phyloP scores from a whole-genome alignment of 805 yeast genomes.

The Saccharomyces kudriavzevii region DNA sequence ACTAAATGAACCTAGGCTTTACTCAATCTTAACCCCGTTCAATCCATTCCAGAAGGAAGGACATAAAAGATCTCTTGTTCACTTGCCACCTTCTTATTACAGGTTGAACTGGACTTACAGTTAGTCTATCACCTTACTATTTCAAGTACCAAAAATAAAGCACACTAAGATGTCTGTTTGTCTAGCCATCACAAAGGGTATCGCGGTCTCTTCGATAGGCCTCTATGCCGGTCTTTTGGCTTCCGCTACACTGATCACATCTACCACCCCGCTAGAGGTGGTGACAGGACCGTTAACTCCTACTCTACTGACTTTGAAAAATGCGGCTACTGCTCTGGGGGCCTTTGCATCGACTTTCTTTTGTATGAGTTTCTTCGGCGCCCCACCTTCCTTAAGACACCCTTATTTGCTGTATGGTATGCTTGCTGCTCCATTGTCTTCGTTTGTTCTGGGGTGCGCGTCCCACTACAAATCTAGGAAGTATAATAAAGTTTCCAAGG shows the following conservation, averaged over 20 bases:
- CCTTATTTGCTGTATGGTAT: conserved; percentile 65
- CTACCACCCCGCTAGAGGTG: conserved; percentile 16
- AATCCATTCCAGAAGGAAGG: no score
- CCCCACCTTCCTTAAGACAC: conserved; percentile 52
- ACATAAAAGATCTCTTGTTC: not conserved
- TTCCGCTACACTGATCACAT: conserved; percentile 24
- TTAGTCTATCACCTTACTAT: not conserved
- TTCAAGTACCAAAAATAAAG: not conserved
- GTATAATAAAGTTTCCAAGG: not conserved
- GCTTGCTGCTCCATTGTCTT: conserved; percentile 16
- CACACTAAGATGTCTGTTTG: conserved; percentile 41
- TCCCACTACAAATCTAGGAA: not conserved
- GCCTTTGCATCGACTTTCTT: conserved; percentile 44
- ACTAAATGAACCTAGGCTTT: not conserved
- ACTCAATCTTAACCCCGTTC: not conserved
- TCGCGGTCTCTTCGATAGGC: conserved; percentile 66
- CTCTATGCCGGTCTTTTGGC: conserved; percentile 42
- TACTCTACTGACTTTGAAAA: conserved; percentile 15
- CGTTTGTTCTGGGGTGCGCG: conserved; percentile 7
- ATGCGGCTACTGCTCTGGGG: conserved; percentile 31
- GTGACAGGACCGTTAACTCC: conserved; percentile 12
- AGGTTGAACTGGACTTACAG: not conserved
- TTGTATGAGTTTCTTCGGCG: conserved; percentile 45
- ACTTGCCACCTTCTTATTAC: not conserved
- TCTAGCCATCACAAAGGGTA: conserved; percentile 47